Percentiles rank a stretch among this genome's conserved stretches.
Evolutionary conservation across 305 asterid species (phyloP).

Genomic region (Solanum hybrid): DNA sequence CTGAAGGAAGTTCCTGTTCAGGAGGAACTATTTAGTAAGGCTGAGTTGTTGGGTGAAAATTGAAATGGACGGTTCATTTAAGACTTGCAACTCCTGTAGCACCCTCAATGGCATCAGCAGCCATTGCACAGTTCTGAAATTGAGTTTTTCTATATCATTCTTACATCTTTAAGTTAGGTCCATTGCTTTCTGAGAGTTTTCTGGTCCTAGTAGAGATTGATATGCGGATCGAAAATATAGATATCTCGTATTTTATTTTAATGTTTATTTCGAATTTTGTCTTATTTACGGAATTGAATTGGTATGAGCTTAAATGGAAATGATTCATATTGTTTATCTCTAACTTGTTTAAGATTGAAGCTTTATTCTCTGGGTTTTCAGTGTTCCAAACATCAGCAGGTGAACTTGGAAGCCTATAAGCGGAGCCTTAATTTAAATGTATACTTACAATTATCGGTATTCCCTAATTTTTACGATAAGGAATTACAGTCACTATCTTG

Average conservation of each 20-base stretch:
- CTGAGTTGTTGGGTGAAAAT: slow-evolving; percentile 53
- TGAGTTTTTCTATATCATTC: neutral
- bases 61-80: neutral
- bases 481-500: too few relatives aligned
- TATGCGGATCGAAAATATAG: neutral
- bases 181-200: neutral
- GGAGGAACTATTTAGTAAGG: slow-evolving; percentile 55
- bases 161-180: neutral
- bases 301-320: neutral
- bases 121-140: too few relatives aligned
- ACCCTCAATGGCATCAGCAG: too few relatives aligned
- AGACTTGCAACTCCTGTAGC: too few relatives aligned
- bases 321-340: neutral
- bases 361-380: neutral
- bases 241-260: neutral
- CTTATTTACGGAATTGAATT: neutral
- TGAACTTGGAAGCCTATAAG: neutral
- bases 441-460: neutral
- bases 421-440: neutral
- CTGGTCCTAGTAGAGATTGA: neutral
- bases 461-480: neutral
- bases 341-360: neutral
- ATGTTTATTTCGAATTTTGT: neutral
- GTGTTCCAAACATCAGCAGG: neutral
- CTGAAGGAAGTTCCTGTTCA: slow-evolving; percentile 58